These are phyloP conservation scores for Lactifluus volemus DNA, from an alignment of 768 basidiomycete genomes.

Conservation along the genomic window DNA sequence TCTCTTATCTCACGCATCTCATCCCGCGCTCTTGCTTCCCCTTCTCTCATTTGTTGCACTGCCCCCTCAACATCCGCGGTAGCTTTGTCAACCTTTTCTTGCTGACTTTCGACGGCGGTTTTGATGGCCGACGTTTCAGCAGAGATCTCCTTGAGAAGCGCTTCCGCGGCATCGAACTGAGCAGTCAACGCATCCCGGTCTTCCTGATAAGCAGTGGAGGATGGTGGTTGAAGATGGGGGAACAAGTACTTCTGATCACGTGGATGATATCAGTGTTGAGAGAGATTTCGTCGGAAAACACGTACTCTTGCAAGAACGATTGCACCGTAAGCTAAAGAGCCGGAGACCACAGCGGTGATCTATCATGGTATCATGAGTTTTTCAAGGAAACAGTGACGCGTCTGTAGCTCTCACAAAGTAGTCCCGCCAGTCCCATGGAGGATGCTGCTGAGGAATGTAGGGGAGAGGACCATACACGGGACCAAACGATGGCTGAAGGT, in stretches of 20 bases:
- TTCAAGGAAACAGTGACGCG: slow-evolving; percentile 13
- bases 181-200: slow-evolving; percentile 78
- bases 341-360: slow-evolving; percentile 92
- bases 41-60: slow-evolving; percentile 67
- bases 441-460: slow-evolving; percentile 36
- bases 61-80: slow-evolving; percentile 64
- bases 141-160: slow-evolving; percentile 72
- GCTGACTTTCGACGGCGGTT: slow-evolving; percentile 67
- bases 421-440: slow-evolving; percentile 90
- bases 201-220: slow-evolving; percentile 79
- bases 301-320: slow-evolving; percentile 69
- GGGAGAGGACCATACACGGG: slow-evolving; percentile 39
- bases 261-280: slow-evolving; percentile 1
- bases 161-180: slow-evolving; percentile 86
- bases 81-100: slow-evolving; percentile 58
- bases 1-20: slow-evolving; percentile 90
- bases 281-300: neutral
- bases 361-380: slow-evolving; percentile 26
- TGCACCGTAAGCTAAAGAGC: slow-evolving; percentile 74
- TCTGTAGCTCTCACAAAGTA: slow-evolving; percentile 66
- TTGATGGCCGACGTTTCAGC: slow-evolving; percentile 66
- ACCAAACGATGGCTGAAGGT: slow-evolving; percentile 27
- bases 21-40: slow-evolving; percentile 69
- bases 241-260: slow-evolving; percentile 73
- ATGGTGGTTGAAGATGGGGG: slow-evolving; percentile 86